Percentiles rank a stretch among this genome's conserved stretches.
These are phyloP conservation scores for Microstegium vimineum DNA, from an alignment of 176 grass and related monocot species.

Conservation along the genomic window DNA sequence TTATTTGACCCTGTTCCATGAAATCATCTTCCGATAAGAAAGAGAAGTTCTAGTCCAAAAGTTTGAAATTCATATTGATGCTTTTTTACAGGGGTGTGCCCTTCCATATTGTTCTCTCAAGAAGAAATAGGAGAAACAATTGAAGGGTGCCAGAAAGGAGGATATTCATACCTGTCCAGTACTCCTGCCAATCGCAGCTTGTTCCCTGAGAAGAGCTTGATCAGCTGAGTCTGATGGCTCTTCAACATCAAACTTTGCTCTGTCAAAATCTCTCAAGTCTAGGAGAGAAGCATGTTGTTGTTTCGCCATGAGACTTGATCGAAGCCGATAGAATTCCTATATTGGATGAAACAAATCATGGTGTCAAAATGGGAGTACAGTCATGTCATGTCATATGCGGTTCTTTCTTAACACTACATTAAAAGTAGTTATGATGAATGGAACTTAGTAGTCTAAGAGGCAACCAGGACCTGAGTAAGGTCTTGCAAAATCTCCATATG, in stretches of 20 bases:
- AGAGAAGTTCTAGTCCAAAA: neutral
- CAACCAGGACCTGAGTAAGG: slow-evolving; percentile 72
- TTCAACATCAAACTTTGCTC: slow-evolving; percentile 79
- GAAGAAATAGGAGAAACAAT: neutral
- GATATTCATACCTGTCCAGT: slow-evolving; percentile 71
- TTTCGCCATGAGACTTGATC: slow-evolving; percentile 77
- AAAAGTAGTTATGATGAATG: neutral
- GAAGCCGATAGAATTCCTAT: slow-evolving; percentile 93
- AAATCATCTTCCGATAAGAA: slow-evolving; percentile 6
- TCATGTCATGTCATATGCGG: neutral
- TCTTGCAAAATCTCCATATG: slow-evolving; percentile 99
- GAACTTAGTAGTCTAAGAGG: neutral
- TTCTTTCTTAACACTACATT: neutral
- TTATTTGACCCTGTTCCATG: neutral
- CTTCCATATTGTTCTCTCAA: neutral
- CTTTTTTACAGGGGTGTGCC: neutral
- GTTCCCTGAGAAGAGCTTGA: slow-evolving; percentile 85
- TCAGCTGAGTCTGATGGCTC: slow-evolving; percentile 49
- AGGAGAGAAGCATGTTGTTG: slow-evolving; percentile 95
- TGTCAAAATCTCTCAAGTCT: slow-evolving; percentile 97
- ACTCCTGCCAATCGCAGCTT: slow-evolving; percentile 70
- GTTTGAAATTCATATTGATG: neutral
- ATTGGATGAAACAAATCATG: neutral
- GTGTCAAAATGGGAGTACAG: neutral
- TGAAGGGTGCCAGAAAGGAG: neutral